These are phyloP conservation scores for Phaeophleospora eucalypticola DNA, from an alignment of 2,329 filamentous ascomycete species.

Conservation along the genomic window DNA sequence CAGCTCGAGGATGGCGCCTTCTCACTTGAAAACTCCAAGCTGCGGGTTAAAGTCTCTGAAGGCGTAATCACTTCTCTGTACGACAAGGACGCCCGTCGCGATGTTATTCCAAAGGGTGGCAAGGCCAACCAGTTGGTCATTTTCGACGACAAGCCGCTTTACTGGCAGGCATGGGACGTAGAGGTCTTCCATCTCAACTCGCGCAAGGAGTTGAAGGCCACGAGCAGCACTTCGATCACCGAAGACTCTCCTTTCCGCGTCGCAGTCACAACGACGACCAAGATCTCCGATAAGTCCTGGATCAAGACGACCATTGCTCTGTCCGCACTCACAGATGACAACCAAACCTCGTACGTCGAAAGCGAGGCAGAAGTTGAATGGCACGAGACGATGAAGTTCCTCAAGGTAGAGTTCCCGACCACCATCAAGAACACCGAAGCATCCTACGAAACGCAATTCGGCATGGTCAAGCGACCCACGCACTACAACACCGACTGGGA, in stretches of 20 bases:
- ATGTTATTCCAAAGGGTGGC: conserved; percentile 66
- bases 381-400: conserved; percentile 94
- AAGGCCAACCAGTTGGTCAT: conserved; percentile 90
- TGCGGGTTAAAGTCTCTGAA: conserved; percentile 66
- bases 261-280: conserved; percentile 76
- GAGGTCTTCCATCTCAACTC: conserved; percentile 94
- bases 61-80: conserved; percentile 82
- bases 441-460: conserved; percentile 91
- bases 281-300: conserved; percentile 82
- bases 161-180: conserved; percentile 98
- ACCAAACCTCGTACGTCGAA: conserved; percentile 67
- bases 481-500: conserved; percentile 99
- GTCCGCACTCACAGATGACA: conserved; percentile 58
- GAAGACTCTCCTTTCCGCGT: conserved; percentile 72
- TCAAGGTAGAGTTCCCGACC: conserved; percentile 98
- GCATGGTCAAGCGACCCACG: conserved; percentile 80
- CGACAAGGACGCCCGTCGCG: conserved; percentile 68
- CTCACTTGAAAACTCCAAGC: conserved; percentile 72
- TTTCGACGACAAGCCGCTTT: conserved; percentile 94
- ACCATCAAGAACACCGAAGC: conserved; percentile 87
- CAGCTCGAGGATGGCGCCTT: conserved; percentile 50
- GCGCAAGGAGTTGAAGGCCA: conserved; percentile 64
- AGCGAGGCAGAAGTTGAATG: conserved; percentile 87
- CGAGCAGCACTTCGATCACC: conserved; percentile 62
- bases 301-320: conserved; percentile 83